phyloP scores from a whole-genome alignment of 73 alveolate species.

The Paraurostyla sp. region DNA sequence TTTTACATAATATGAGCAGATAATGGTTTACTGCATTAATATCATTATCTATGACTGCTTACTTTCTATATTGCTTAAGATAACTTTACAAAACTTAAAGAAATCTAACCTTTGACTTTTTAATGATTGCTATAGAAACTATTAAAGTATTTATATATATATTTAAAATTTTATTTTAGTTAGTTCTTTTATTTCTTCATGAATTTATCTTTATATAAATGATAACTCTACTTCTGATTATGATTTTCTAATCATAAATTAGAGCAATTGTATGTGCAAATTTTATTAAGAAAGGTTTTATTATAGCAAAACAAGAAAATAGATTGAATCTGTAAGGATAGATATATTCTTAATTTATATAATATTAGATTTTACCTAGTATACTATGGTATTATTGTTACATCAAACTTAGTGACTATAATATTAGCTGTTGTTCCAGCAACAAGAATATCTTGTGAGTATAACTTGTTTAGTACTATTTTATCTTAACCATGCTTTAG shows the following conservation, averaged over 20 bases:
- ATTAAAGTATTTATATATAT: background rate
- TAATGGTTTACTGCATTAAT: background rate
- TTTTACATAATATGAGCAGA: background rate
- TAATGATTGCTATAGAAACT: slow-evolving; percentile 4
- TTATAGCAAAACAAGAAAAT: background rate
- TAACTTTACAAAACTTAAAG: slow-evolving; percentile 11
- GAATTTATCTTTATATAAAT: slow-evolving; percentile 12
- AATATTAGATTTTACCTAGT: slow-evolving; percentile 8
- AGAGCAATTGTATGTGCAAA: slow-evolving; percentile 38
- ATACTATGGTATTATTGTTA: background rate
- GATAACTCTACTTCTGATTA: slow-evolving; percentile 27
- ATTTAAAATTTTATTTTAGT: background rate
- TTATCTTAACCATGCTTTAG: background rate
- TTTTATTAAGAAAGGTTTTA: slow-evolving; percentile 15
- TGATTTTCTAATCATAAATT: slow-evolving; percentile 31
- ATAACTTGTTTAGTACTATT: background rate
- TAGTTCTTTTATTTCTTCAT: background rate
- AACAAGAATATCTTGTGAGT: background rate
- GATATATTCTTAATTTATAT: background rate
- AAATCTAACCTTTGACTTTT: slow-evolving; percentile 18
- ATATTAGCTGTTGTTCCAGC: background rate
- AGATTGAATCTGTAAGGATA: background rate
- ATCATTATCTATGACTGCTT: background rate
- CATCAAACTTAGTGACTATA: background rate
- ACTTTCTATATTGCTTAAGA: slow-evolving; percentile 11